Percentiles rank a stretch among this genome's conserved stretches.
These are phyloP conservation scores for Plasmodium relictum DNA, from an alignment of 169 alveolate species.

Conservation along the genomic window DNA sequence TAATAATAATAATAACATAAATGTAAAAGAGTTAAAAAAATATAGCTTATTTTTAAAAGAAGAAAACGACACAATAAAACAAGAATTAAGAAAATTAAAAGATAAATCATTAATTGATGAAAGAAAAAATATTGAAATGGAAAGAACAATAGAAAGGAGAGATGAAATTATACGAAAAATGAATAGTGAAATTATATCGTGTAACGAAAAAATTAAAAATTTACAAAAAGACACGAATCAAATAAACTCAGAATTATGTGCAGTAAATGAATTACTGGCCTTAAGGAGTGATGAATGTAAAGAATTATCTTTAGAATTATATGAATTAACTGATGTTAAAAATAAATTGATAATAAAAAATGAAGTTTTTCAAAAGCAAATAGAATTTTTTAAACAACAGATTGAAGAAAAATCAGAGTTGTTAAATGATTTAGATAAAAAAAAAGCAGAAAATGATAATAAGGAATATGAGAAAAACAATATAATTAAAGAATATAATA, in stretches of 20 bases:
- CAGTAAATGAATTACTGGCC: conserved; percentile 63
- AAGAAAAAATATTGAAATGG: conserved; percentile 60
- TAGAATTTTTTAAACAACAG: conserved; percentile 55
- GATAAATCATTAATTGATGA: conserved; percentile 51
- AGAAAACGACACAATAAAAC: conserved; percentile 69
- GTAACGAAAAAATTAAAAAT: conserved; percentile 64
- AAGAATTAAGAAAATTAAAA: conserved; percentile 59
- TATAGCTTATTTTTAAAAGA: conserved; percentile 72
- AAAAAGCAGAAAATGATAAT: conserved; percentile 9
- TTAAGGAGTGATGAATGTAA: conserved; percentile 74
- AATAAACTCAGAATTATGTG: conserved; percentile 59
- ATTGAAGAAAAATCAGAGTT: conserved; percentile 50
- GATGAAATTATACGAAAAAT: conserved; percentile 64
- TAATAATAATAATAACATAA: conserved; percentile 3
- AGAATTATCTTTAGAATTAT: conserved; percentile 54
- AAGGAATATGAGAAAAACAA: conserved; percentile 36
- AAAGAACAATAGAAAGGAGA: conserved; percentile 58
- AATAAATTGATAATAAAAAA: conserved; percentile 60
- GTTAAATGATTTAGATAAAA: conserved; percentile 36
- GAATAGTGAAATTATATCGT: conserved; percentile 61
- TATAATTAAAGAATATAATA: conserved; percentile 41
- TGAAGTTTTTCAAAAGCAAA: conserved; percentile 53
- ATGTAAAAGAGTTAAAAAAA: conserved; percentile 40
- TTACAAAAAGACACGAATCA: conserved; percentile 61
- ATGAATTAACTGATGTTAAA: conserved; percentile 59